A percentile compares a stretch with the other conserved stretches of the same genome.
phyloP scores from a whole-genome alignment of 2,329 filamentous ascomycete species.

The Neurospora sp. region DNA sequence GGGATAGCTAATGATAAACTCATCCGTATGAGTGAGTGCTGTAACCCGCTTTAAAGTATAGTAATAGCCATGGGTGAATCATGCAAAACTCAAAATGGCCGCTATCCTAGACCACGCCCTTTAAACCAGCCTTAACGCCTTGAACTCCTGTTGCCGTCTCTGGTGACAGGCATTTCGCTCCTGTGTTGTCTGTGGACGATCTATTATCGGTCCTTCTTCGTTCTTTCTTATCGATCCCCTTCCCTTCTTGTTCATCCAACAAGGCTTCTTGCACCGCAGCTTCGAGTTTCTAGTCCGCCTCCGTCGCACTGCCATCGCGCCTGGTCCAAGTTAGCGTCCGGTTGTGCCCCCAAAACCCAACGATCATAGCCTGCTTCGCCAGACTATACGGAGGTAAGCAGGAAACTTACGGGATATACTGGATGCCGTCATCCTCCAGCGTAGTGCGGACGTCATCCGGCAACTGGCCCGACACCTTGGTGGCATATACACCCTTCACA shows the following conservation, averaged over 20 bases:
- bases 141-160: not conserved
- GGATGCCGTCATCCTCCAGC: constrained; percentile 53
- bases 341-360: constrained; percentile 21
- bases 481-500: constrained; percentile 81
- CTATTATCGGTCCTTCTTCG: not conserved
- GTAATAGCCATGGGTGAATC: not conserved
- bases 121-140: not conserved
- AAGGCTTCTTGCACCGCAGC: not conserved
- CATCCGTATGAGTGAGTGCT: not conserved
- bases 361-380: constrained; percentile 27
- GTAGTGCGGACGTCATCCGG: constrained; percentile 53
- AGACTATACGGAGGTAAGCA: constrained; percentile 14
- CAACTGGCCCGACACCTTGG: constrained; percentile 80
- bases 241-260: not conserved
- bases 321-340: constrained; percentile 23
- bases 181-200: not conserved
- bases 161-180: not conserved
- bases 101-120: not conserved
- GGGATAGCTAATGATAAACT: not conserved
- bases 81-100: not conserved
- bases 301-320: constrained; percentile 45
- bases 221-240: not conserved
- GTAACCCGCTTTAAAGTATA: not conserved
- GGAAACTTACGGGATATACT: constrained; percentile 53
- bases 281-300: constrained; percentile 27